Evolutionary conservation across 2,329 filamentous ascomycete genomes (phyloP).

Genomic region (Paradendryphiella salina): DNA sequence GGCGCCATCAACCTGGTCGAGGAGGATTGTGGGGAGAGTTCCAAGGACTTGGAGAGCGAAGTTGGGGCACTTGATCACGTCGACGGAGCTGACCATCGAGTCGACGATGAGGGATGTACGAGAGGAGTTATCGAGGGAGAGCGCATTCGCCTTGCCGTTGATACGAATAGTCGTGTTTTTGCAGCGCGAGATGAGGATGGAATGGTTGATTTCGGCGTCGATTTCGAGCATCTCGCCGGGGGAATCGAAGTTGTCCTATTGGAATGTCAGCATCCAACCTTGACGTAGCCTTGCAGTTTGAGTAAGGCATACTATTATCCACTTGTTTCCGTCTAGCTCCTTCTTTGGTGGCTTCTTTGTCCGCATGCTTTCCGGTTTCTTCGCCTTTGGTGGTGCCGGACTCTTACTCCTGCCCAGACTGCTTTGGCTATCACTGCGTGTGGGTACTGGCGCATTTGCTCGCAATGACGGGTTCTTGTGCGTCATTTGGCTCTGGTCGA

Average conservation of each 20-base stretch:
- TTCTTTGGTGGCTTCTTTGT: constrained; percentile 55
- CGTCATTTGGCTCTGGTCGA: constrained; percentile 94
- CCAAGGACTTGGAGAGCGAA: constrained; percentile 94
- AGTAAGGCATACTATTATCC: constrained; percentile 65
- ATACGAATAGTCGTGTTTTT: constrained; percentile 88
- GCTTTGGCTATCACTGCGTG: constrained; percentile 56
- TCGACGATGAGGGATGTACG: constrained; percentile 86
- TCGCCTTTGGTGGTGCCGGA: constrained; percentile 75
- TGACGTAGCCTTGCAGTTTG: constrained; percentile 37
- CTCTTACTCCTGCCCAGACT: constrained; percentile 68
- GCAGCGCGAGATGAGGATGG: constrained; percentile 88
- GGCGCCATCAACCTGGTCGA: constrained; percentile 92
- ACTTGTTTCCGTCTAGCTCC: constrained; percentile 72
- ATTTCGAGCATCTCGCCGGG: constrained; percentile 73
- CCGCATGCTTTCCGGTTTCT: constrained; percentile 56
- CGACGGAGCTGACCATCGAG: constrained; percentile 84
- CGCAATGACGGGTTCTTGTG: constrained; percentile 95
- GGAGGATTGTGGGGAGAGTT: constrained; percentile 79
- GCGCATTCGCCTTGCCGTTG: constrained; percentile 93
- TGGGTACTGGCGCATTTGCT: constrained; percentile 69
- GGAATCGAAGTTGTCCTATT: constrained; percentile 81
- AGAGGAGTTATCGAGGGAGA: constrained; percentile 88
- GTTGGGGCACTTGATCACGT: constrained; percentile 92
- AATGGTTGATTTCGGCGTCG: constrained; percentile 79
- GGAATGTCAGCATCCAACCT: constrained; percentile 31